Conservation (phyloP, 1,284 basidiomycete genomes). For the Wallemia hederae region DNA sequence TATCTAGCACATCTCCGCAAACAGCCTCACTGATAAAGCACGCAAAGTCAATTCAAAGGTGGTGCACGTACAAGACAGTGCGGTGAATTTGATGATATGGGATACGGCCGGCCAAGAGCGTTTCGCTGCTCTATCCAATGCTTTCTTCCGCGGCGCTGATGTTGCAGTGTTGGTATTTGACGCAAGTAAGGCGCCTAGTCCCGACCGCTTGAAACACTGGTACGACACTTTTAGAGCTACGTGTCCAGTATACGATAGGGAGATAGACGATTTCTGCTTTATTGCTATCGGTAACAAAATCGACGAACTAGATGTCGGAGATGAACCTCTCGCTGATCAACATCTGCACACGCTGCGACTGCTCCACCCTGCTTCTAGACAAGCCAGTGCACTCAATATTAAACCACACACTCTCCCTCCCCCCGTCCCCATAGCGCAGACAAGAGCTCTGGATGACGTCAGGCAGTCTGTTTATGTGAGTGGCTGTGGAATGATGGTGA, state of each 20-base stretch:
- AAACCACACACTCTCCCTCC: too few species aligned
- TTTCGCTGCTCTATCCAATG: background rate
- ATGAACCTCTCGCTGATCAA: background rate
- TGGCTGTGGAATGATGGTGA: background rate
- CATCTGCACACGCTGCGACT: background rate
- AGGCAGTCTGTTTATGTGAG: background rate
- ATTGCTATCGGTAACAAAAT: background rate
- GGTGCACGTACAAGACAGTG: background rate
- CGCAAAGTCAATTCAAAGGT: background rate
- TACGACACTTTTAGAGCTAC: background rate
- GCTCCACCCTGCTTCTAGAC: background rate
- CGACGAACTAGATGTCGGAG: background rate
- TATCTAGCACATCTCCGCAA: too few species aligned
- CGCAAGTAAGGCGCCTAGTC: background rate
- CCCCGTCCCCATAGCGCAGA: too few species aligned
- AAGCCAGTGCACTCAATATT: too few species aligned
- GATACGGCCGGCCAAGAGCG: background rate
- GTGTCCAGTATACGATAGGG: background rate
- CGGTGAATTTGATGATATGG: background rate
- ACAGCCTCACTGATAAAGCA: too few species aligned
- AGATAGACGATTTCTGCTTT: background rate
- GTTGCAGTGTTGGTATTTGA: background rate
- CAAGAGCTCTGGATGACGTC: too few species aligned
- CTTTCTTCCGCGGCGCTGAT: background rate
- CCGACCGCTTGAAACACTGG: background rate